Percentiles rank a stretch among this genome's conserved stretches.
Conservation (phyloP, 768 basidiomycete species). For the Lentinula boryana region DNA sequence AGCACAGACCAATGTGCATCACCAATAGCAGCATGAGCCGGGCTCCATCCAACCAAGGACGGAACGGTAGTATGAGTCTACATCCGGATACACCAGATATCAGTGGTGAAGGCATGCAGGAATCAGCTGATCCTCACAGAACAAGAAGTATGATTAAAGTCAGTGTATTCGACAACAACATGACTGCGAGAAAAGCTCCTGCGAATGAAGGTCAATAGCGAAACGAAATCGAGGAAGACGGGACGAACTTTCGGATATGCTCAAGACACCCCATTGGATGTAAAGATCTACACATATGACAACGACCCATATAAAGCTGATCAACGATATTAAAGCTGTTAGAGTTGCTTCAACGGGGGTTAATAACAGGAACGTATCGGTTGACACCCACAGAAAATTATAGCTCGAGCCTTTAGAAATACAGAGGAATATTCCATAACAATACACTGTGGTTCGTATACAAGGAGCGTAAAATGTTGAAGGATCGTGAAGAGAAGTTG, state of each 20-base stretch:
- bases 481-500: not conserved
- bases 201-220: not conserved
- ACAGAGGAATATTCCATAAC: conserved; percentile 9
- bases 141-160: conserved; percentile 36
- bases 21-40: conserved; percentile 40
- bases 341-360: not conserved
- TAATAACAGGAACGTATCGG: not conserved
- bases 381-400: conserved; percentile 7
- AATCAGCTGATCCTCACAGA: conserved; percentile 27
- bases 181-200: conserved; percentile 41
- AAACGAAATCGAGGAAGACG: not conserved
- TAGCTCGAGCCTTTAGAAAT: conserved; percentile 8
- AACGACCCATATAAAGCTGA: conserved; percentile 43
- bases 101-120: not conserved
- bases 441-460: not conserved
- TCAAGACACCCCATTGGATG: conserved; percentile 39
- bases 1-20: conserved; percentile 38
- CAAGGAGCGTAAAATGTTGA: not conserved
- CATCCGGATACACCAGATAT: not conserved
- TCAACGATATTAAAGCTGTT: conserved; percentile 35
- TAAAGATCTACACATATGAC: conserved; percentile 41
- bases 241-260: conserved; percentile 38
- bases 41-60: conserved; percentile 49
- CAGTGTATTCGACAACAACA: conserved; percentile 33
- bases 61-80: conserved; percentile 42